phyloP scores from a whole-genome alignment of 1,284 basidiomycete species.

The Marasmius tenuissimus region DNA sequence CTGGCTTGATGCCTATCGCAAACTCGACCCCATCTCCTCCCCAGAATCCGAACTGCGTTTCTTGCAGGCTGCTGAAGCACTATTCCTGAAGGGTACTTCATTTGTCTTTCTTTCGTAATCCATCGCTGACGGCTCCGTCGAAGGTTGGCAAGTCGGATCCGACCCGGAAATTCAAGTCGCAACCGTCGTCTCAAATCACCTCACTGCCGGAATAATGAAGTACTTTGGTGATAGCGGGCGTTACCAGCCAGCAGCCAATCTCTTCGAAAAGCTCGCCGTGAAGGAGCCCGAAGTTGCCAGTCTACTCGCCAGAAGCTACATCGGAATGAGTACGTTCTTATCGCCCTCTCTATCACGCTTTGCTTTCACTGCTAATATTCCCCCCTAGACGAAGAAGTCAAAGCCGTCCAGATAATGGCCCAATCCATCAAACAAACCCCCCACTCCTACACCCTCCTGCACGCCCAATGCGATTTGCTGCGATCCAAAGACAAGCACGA shows the following conservation, averaged over 20 bases:
- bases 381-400: conserved; percentile 89
- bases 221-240: conserved; percentile 95
- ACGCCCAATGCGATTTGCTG: conserved; percentile 93
- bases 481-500: conserved; percentile 81
- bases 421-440: conserved; percentile 83
- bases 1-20: conserved; percentile 90
- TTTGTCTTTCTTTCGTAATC: background rate
- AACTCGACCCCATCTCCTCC: conserved; percentile 91
- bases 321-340: conserved; percentile 89
- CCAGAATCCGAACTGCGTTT: conserved; percentile 90
- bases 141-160: conserved; percentile 97
- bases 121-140: background rate
- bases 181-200: conserved; percentile 95
- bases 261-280: conserved; percentile 89
- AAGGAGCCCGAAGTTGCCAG: conserved; percentile 90
- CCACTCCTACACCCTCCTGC: conserved; percentile 91
- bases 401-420: conserved; percentile 94
- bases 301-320: conserved; percentile 86
- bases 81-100: conserved; percentile 82
- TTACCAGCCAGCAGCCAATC: conserved; percentile 86
- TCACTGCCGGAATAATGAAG: conserved; percentile 93
- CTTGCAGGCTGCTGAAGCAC: conserved; percentile 85
- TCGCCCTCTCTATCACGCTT: conserved; percentile 1
- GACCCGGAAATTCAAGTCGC: conserved; percentile 99
- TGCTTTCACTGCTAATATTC: background rate